Percentiles rank a stretch among this genome's conserved stretches.
phyloP scores from a whole-genome alignment of 2,329 filamentous ascomycete species.

The Neofusicoccum parvum region DNA sequence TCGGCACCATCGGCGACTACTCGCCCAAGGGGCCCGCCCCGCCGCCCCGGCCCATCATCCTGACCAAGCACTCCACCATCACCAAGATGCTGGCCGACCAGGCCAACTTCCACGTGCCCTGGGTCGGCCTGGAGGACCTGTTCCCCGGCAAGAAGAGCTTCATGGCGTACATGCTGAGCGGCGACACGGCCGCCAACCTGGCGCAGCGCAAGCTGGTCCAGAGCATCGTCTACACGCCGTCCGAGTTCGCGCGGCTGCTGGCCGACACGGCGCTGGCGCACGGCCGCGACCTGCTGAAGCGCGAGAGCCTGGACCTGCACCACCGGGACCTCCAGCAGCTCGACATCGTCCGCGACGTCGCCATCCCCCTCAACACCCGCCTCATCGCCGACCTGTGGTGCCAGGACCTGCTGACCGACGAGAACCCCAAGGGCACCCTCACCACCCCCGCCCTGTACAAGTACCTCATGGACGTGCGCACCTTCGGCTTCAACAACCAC shows the following conservation, averaged over 20 bases:
- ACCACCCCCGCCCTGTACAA: conserved; percentile 58
- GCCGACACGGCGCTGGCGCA: not conserved
- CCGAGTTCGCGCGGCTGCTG: conserved; percentile 19
- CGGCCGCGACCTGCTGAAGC: not conserved
- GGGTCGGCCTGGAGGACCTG: conserved; percentile 21
- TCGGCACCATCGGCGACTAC: conserved; percentile 21
- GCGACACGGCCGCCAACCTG: conserved; percentile 18
- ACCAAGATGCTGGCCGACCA: conserved; percentile 19
- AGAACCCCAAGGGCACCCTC: conserved; percentile 39
- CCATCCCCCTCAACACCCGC: conserved; percentile 30
- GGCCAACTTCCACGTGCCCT: conserved; percentile 21
- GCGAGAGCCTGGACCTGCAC: conserved; percentile 1
- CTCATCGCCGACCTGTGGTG: conserved; percentile 28
- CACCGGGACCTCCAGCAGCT: conserved; percentile 9
- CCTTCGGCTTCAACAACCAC: conserved; percentile 52
- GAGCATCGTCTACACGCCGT: conserved; percentile 18
- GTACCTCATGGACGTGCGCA: conserved; percentile 47
- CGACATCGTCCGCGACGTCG: conserved; percentile 22
- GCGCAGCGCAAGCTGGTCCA: conserved; percentile 18
- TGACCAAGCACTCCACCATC: conserved; percentile 15
- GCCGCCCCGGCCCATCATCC: not conserved
- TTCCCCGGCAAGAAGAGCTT: conserved; percentile 24
- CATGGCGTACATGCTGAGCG: conserved; percentile 22
- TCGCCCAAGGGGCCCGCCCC: not conserved
- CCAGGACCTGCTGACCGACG: conserved; percentile 25